Evolutionary conservation across 352 stramenopile genomes (phyloP), one percentile per base, ranked within the genome.

Genomic region (Aphanomyces stellatus): DNA sequence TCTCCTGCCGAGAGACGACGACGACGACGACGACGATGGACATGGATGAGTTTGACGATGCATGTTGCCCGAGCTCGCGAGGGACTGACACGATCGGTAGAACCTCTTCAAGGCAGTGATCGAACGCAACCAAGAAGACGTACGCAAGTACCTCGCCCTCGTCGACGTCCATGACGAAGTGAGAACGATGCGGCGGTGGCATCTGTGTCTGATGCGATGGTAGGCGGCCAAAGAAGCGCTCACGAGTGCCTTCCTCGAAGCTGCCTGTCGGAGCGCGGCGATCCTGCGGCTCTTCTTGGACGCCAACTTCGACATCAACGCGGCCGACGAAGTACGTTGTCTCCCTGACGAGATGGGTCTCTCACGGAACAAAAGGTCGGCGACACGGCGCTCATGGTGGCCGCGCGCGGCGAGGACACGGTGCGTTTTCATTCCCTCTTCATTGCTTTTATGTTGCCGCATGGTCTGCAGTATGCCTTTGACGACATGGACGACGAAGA

Each of bases 181-280:
- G 11, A 1, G 46, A 17, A 43, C 8, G 37, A 43, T 17, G 17
- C 37, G 8, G 37, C 37, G 37, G n/a, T n/a, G n/a, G n/a, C n/a
- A n/a, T n/a, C n/a, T n/a, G n/a, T n/a, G n/a, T n/a, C n/a, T n/a
- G n/a, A n/a, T n/a, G n/a, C n/a, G n/a, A n/a, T n/a, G n/a, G n/a
- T n/a, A n/a, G n/a, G n/a, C n/a, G n/a, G n/a, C n/a, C n/a, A n/a
- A n/a, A n/a, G n/a, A n/a, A 34, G 19, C 49, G 33, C 33, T 57
- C 17, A 57, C 49, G 19, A 57, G 49, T n/a, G 25, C 19, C 25
- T 57, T 57, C 49, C 49, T 57, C 27, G 49, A 57, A 57, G 49
- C 49, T 35, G 49, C 49, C 1, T 22, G 49, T 33, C 49, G 49
- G 33, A 24, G 33, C 19, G 49, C 49, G 11, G 22, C 49, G 6